phyloP scores from a whole-genome alignment of 371 early-diverging fungal species.

The Fennellomyces sp. region DNA sequence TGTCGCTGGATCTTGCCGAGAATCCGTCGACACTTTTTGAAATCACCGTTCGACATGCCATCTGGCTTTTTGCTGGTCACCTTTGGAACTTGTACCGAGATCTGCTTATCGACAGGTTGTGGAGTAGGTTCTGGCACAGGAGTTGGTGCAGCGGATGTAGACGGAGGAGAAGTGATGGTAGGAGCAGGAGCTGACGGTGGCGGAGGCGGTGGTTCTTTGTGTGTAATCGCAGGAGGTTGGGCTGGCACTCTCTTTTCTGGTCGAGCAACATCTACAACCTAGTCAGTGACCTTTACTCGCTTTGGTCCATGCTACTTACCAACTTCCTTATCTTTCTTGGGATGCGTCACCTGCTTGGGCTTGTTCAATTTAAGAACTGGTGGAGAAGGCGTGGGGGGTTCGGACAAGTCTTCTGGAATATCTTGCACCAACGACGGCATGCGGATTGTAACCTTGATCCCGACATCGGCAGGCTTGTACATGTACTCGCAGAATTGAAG shows the following conservation, averaged over 20 bases:
- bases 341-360: conserved; percentile 20
- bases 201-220: not conserved
- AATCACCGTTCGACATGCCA: conserved; percentile 28
- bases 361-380: conserved; percentile 32
- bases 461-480: conserved; percentile 60
- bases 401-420: conserved; percentile 15
- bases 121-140: not conserved
- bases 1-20: conserved; percentile 61
- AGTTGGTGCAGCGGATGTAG: not conserved
- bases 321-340: not conserved
- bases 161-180: not conserved
- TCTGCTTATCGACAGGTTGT: not conserved
- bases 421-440: conserved; percentile 32
- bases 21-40: conserved; percentile 37
- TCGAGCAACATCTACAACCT: not conserved
- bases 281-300: too few species aligned
- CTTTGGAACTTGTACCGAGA: conserved; percentile 4
- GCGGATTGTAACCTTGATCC: conserved; percentile 56
- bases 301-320: not conserved
- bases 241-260: not conserved
- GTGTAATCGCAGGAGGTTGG: not conserved
- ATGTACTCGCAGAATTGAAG: conserved; percentile 62
- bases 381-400: conserved; percentile 21
- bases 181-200: not conserved
- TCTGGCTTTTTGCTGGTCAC: conserved; percentile 13